Evolutionary conservation across 352 stramenopile species (phyloP).

Genomic region (Pythium dissotocum): DNA sequence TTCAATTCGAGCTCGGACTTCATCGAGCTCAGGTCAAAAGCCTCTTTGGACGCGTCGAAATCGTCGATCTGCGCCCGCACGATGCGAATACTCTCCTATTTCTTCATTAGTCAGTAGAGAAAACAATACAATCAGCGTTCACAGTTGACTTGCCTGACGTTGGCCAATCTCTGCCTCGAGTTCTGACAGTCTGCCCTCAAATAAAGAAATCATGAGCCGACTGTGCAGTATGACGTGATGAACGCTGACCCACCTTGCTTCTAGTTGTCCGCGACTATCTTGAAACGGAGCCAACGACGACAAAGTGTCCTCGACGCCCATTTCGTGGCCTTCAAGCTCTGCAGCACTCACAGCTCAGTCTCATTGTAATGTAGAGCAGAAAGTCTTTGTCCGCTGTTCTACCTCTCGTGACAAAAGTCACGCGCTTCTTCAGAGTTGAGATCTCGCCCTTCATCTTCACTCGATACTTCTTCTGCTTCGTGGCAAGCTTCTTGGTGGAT

Average conservation of each 20-base stretch:
- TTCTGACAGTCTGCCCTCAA: neutral
- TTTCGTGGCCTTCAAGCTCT: conserved; percentile 26
- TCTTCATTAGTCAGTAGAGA: neutral
- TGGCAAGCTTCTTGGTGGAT: conserved; percentile 24
- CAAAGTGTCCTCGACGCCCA: conserved; percentile 25
- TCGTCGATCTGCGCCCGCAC: conserved; percentile 7
- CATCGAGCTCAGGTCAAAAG: conserved; percentile 19
- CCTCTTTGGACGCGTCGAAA: conserved; percentile 18
- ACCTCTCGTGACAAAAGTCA: conserved; percentile 27
- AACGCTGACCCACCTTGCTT: conserved; percentile 3
- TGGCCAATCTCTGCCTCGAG: conserved; percentile 11
- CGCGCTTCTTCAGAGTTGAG: conserved; percentile 27
- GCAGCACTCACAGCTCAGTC: neutral
- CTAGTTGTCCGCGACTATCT: conserved; percentile 6
- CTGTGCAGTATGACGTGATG: too few relatives aligned
- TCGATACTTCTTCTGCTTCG: conserved; percentile 35
- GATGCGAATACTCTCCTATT: conserved; percentile 1
- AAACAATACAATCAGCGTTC: neutral
- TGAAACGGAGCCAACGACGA: conserved; percentile 24
- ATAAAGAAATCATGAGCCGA: too few relatives aligned
- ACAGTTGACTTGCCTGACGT: conserved; percentile 7
- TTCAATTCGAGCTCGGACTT: conserved; percentile 13
- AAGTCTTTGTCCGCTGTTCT: neutral
- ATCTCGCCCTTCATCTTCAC: conserved; percentile 26
- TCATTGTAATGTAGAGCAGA: too few relatives aligned